Conservation (phyloP, 345 rosid genomes). For the Eucalyptus polyanthemos region DNA sequence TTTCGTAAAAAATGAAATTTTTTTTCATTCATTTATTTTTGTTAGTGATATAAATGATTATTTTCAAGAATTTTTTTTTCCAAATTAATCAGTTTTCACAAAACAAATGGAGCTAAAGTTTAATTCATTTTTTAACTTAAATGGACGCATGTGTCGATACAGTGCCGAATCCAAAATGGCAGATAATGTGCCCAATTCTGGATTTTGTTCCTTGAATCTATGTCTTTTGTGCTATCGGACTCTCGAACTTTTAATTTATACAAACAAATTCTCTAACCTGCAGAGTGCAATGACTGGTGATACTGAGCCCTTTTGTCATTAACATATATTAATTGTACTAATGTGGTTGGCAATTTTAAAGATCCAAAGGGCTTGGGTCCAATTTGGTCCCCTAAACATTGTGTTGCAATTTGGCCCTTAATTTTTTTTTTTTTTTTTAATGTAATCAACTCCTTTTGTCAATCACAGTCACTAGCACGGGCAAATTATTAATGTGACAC, state of each 20-base stretch:
- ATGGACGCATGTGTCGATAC: background rate
- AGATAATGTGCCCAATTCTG: background rate
- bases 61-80: background rate
- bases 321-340: background rate
- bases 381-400: background rate
- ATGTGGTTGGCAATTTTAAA: background rate
- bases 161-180: background rate
- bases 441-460: background rate
- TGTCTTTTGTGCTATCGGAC: background rate
- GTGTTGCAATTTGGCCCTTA: background rate
- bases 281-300: background rate
- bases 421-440: rapidly evolving
- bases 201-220: background rate
- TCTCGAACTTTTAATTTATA: background rate
- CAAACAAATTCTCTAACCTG: background rate
- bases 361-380: background rate
- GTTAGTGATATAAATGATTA: background rate
- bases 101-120: rapidly evolving
- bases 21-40: background rate
- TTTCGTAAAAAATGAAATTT: rapidly evolving
- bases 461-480: background rate
- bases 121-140: background rate
- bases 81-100: background rate
- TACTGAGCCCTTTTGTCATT: background rate
- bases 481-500: background rate